These are phyloP conservation scores for Histomonas meleagridis DNA, from an alignment of 208 protist genomes.

Conservation along the genomic window DNA sequence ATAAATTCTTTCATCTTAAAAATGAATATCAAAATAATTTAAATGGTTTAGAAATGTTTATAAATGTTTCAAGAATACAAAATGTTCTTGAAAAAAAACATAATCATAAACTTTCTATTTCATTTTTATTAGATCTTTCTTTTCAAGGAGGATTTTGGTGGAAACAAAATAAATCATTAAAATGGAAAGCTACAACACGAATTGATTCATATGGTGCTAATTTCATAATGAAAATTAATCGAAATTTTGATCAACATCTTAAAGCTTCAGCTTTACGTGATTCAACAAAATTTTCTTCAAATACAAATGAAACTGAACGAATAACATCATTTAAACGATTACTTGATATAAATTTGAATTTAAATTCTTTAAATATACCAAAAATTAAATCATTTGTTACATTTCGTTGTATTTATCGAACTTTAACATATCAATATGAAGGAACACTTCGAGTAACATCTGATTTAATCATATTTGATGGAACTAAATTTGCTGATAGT, in stretches of 20 bases:
- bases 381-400: not conserved
- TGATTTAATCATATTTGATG: not conserved
- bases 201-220: not conserved
- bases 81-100: too few species aligned
- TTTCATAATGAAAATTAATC: not conserved
- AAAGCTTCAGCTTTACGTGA: slow-evolving; percentile 19
- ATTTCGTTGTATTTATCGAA: not conserved
- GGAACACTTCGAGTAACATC: not conserved
- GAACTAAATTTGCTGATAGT: not conserved
- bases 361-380: not conserved
- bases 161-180: not conserved
- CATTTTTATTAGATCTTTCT: too few species aligned
- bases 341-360: not conserved
- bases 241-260: not conserved
- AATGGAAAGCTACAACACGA: not conserved
- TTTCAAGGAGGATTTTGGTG: too few species aligned
- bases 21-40: too few species aligned
- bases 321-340: not conserved
- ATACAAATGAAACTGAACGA: not conserved
- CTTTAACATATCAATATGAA: not conserved
- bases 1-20: too few species aligned
- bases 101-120: too few species aligned
- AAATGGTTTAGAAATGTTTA: too few species aligned
- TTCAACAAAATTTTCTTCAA: not conserved
- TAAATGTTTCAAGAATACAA: too few species aligned